Base-by-base conservation (phyloP, 352 stramenopile genomes). In the Pythium rhizo-oryzae region DNA sequence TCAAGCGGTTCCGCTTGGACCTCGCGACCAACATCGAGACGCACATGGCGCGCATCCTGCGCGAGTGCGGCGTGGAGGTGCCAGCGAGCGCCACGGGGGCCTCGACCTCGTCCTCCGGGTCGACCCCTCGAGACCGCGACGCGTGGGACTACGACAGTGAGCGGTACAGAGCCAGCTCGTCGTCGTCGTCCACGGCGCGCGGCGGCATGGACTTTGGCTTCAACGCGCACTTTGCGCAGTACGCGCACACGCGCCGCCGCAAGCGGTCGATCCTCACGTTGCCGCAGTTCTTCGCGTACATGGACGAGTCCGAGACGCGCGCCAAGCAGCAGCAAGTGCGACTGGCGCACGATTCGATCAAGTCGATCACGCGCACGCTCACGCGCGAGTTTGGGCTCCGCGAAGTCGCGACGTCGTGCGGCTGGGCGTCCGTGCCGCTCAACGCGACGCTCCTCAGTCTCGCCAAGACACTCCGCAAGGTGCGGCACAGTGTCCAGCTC, bases 381-480 rank as follows among this genome's bases (percentile, higher is more conserved):
- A 65, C 74, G 53, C 80, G 82, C 21, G 82, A 91, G 65, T 81
- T 89, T 39, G 76, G 76, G 0, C 54, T 91, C 28, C 54, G 71
- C 2, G 76, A 89, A 39, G 60, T 91, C 23, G 13, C 68, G 21
- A 80, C 73, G 30, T 87, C 79, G 53, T 91, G 82, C 24, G 80
- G 78, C 12, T 91, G 82, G 82, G 79, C 80, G 21, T 79, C 82
- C 0, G 61, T 89, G 49, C 80, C 84, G n/a, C 60, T 91, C 21
- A 89, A 89, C 28, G 80, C 77, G 55, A 84, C 80, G 16, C 54
- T 81, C 15, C 82, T 91, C 77, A 78, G 81, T 50, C 71, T 91
- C 49, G 71, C 85, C 16, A 79, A 88, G 62, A 88, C 77, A 7
- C 69, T 91, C 8, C 80, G 80, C 35, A 85, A 88, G 62, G n/a